These are phyloP conservation scores for Bothriochloa decipiens DNA, from an alignment of 176 grass and related monocot species.

Conservation along the genomic window DNA sequence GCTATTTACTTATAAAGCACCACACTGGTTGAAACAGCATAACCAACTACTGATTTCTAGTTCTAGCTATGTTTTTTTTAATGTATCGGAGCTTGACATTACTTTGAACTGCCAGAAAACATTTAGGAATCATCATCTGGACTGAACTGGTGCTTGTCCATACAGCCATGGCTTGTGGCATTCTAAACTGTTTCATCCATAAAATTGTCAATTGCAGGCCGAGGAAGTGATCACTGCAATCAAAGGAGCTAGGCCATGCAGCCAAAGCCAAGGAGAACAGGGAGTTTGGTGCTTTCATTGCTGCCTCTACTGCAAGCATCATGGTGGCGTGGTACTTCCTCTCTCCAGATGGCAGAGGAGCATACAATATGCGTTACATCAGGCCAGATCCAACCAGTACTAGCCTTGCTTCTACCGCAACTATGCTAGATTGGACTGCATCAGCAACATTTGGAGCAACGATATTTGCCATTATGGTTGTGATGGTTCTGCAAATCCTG, in stretches of 20 bases:
- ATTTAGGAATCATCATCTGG: neutral
- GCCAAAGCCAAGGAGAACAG: constrained; percentile 14
- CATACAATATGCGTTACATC: constrained; percentile 6
- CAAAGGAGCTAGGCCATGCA: neutral
- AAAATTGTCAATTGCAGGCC: constrained; percentile 6
- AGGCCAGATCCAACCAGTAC: neutral
- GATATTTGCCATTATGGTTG: constrained; percentile 3
- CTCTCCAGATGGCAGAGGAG: neutral
- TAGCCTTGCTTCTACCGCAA: constrained; percentile 11
- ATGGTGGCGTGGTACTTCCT: constrained; percentile 30
- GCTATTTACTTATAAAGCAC: neutral
- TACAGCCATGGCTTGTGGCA: neutral
- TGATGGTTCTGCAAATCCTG: neutral
- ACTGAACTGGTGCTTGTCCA: neutral
- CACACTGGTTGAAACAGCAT: neutral
- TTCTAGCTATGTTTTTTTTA: too few species aligned
- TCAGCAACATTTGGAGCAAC: neutral
- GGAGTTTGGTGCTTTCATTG: constrained; percentile 23
- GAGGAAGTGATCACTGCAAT: neutral
- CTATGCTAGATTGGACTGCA: constrained; percentile 18
- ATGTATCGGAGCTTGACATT: neutral
- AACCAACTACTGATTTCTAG: neutral
- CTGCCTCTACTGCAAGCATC: neutral
- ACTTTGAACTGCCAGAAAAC: neutral
- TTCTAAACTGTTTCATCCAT: neutral